These are phyloP conservation scores for Trichoderma erinaceum DNA, from an alignment of 495 filamentous ascomycete species.

Conservation along the genomic window DNA sequence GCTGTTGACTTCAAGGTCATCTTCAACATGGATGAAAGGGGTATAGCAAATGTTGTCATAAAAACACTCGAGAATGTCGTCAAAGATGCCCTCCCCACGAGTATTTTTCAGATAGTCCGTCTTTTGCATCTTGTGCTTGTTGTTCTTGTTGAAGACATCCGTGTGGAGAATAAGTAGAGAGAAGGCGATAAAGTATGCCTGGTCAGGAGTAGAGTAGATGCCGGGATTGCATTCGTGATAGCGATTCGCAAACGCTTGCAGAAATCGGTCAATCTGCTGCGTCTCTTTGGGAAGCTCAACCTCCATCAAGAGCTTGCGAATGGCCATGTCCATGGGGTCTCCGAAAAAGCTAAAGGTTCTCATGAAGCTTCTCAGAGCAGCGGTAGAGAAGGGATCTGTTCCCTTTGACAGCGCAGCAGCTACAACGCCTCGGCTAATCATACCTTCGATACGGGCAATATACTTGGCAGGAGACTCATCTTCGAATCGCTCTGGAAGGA, in stretches of 20 bases:
- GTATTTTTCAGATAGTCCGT: slow-evolving; percentile 94
- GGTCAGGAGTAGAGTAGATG: slow-evolving; percentile 85
- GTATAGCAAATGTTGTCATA: slow-evolving; percentile 99
- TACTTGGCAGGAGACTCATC: slow-evolving; percentile 88
- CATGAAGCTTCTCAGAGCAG: slow-evolving; percentile 89
- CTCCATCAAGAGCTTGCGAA: slow-evolving; percentile 92
- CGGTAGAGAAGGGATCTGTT: slow-evolving; percentile 72
- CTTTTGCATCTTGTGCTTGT: slow-evolving; percentile 98
- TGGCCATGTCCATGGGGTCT: slow-evolving; percentile 95
- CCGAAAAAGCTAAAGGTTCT: slow-evolving; percentile 88
- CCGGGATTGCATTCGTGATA: slow-evolving; percentile 99
- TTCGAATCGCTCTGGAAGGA: slow-evolving; percentile 74
- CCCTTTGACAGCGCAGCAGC: slow-evolving; percentile 77
- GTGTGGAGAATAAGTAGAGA: slow-evolving; percentile 95
- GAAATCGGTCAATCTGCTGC: slow-evolving; percentile 91
- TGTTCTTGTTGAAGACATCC: slow-evolving; percentile 98
- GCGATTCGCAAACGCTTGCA: slow-evolving; percentile 91
- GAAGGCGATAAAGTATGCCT: slow-evolving; percentile 96
- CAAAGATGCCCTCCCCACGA: slow-evolving; percentile 77
- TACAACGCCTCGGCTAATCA: slow-evolving; percentile 69
- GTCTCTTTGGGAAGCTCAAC: slow-evolving; percentile 95
- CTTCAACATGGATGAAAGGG: slow-evolving; percentile 93
- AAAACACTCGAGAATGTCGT: slow-evolving; percentile 90
- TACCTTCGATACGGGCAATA: slow-evolving; percentile 71
- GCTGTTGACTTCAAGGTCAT: slow-evolving; percentile 75